Base-by-base conservation (phyloP, 73 alveolate species). In the Uronychia binucleata region DNA sequence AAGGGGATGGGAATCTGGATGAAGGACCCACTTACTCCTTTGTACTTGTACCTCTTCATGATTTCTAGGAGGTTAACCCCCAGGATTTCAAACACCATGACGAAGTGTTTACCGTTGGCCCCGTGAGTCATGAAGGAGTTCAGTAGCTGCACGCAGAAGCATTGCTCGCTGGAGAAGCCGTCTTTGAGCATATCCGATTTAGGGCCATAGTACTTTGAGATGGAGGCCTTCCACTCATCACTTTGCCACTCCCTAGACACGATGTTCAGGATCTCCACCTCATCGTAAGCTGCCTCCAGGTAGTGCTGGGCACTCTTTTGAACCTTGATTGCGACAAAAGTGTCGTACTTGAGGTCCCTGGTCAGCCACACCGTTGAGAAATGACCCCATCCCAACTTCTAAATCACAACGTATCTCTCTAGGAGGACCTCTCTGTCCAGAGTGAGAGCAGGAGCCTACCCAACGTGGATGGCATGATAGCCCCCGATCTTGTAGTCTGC, bases 81-180 rank as follows among this genome's bases (percentile, higher is more conserved):
- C 94, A 98, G 92, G 80, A 98, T 97, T 92, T 98, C 99, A 88
- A 98, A 98, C 33, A 98, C 99, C 98, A 98, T 93, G 84, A 77
- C 88, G 88, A 75, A 97, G 79, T 95, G 98, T 82, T 88, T 88
- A 58, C 98, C 99, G 74, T 95, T 93, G 31, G 96, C 93, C 0
- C 98, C 98, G 46, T 86, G 75, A 83, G 93, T 95, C 59, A 96
- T 93, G 86, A 97, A 97, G 82, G 94, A 77, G 84, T 97, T 96
- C 59, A 94, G 74, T 58, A 96, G 82, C 84, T 87, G 85, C 26
- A 84, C 81, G 75, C 83, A 81, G 33, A 93, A 85, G 74, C 78
- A 28, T 27, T 85, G 84, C 26, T 46, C 67, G 19, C n/a, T 11
- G 19, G 5, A 11, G 67, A 46, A 11, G 5, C 67, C 92, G 86